Evolutionary conservation across 306 rosid species (phyloP), one percentile per base, ranked within the genome.

Genomic region (Pterocarpus santalinus): DNA sequence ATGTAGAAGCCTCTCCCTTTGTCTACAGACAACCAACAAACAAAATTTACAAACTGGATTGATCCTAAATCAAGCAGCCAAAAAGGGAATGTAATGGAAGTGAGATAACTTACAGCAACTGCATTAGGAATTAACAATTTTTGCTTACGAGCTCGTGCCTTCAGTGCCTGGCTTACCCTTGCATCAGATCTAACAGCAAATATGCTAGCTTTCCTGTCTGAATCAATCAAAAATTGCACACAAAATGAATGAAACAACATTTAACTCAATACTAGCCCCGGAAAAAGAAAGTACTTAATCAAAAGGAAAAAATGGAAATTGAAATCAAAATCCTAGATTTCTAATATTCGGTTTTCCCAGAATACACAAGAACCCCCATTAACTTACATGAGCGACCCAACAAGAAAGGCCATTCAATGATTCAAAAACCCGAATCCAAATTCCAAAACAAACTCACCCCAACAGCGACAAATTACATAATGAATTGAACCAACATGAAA

Each of bases 141-240:
- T 12, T 85, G 69, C 46, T 92, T 90, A 60, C 86, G 90, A 79
- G 83, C 77, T 75, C 77, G 82, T 1, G 80, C 51, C 15, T 74
- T 80, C 55, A 69, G 32, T 60, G 47, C 72, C 33, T 72, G 67
- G 69, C 64, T 84, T 65, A 41, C 70, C 78, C 85, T 90, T 62
- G 87, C 91, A 51, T 91, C 92, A 79, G 94, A 90, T 93, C 97
- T 90, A 80, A 89, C 86, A 32, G 84, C 90, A 71, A 85, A 77
- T 44, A 89, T 77, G 76, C 90, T 51, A 65, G 55, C 83, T 61
- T 79, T 93, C 84, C 91, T 88, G 88, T 76, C 97, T 95, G 88
- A 84, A 82, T n/a, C 86, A 84, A 85, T 8, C 64, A 22, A 63
- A 81, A 35, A 13, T 69, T 17, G 17, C 41, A 81, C 39, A 80